Base-by-base conservation (phyloP, 176 grass and related monocot species). In the Triticum aestivum region DNA sequence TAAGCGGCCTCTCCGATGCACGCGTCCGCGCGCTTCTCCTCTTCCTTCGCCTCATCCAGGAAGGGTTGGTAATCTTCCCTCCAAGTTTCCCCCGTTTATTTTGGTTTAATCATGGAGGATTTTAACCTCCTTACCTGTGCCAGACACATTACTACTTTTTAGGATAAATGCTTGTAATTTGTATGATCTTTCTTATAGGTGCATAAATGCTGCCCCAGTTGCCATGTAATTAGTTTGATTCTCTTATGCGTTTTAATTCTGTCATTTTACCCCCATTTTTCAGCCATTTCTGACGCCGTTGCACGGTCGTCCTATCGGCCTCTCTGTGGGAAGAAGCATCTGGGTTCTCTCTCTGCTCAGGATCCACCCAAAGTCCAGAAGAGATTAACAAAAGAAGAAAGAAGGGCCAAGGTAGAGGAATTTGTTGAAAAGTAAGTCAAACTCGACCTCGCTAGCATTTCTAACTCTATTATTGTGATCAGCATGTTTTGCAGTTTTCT, bases 1-100 rank as follows among this genome's bases (percentile, higher is more conserved):
- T 65, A 65, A 65, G 5, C 61, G 61, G 13, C 61, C 23, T 79
- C 89, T 26, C 80, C 64, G 81, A 88, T 91, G 85, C 85, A 91
- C 79, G 75, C 89, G 30, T 26, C 72, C 58, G 47, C 42, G 52
- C 69, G 81, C 69, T 56, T 91, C 85, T 87, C 4, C 85, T 91
- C 62, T 10, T 76, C 73, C 76, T 41, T 80, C 65, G 83, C 65
- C 61, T 91, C 84, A 14, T 85, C 84, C 34, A 44, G 76, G 78
- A 87, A 84, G 75, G 80, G 89, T 79, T 62, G 6, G 77, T 4
- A 38, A 34, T 79, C 77, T 17, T 33, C 33, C 74, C 54, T 24
- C 52, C 76, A 79, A 39, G 77, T 79, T 62, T 62, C 32, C 37
- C 76, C 54, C 56, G 3, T 62, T 79, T 39, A 39, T 24, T 23